A percentile compares a stretch with the other conserved stretches of the same genome.
These are phyloP conservation scores for Cicer yamashitae DNA, from an alignment of 306 rosid species.

Conservation along the genomic window DNA sequence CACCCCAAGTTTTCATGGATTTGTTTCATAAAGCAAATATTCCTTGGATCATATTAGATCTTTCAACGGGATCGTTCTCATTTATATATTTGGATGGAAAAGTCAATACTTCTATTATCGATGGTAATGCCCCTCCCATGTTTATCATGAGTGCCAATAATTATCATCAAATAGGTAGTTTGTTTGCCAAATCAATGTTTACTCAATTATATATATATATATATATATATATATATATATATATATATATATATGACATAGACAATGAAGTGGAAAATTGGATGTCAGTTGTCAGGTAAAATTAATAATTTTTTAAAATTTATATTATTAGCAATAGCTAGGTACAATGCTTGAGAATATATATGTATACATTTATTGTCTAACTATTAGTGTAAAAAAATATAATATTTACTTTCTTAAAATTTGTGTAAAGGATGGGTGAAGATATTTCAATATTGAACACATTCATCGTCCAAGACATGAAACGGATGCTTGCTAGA, in stretches of 20 bases:
- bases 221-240: too few species aligned
- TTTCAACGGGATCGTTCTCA: neutral
- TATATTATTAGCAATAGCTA: too few species aligned
- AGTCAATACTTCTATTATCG: neutral
- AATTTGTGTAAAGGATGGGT: too few species aligned
- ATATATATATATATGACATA: neutral
- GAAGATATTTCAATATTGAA: too few species aligned
- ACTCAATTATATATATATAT: too few species aligned
- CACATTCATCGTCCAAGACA: too few species aligned
- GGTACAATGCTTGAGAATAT: too few species aligned
- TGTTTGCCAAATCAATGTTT: neutral
- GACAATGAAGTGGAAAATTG: neutral
- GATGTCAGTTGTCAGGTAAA: neutral
- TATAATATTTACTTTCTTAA: too few species aligned
- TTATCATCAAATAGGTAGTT: neutral
- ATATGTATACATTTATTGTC: too few species aligned
- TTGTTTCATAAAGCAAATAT: neutral
- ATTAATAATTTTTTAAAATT: too few species aligned
- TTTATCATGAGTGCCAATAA: neutral
- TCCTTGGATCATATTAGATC: neutral
- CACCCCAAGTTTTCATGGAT: neutral
- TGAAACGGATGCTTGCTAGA: too few species aligned
- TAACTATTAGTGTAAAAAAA: too few species aligned
- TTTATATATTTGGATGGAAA: neutral
- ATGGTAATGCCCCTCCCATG: neutral